Evolutionary conservation across 345 rosid species (phyloP).

Genomic region (Limnanthes douglasii): DNA sequence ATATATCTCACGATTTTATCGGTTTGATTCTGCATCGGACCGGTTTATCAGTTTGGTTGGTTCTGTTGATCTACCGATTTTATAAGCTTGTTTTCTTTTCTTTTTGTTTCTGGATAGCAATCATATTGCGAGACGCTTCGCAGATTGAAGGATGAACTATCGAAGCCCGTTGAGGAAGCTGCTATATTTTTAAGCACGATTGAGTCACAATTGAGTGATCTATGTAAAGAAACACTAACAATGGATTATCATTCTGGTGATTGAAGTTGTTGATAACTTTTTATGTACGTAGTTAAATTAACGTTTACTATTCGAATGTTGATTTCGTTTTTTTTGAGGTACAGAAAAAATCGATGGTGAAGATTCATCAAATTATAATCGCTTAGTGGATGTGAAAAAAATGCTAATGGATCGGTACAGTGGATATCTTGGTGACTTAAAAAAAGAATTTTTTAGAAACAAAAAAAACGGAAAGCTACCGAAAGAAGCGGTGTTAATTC

Average conservation of each 20-base stretch:
- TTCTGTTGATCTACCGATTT: no score
- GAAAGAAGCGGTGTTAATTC: constrained; percentile 29
- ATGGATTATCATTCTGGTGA: constrained; percentile 23
- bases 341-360: constrained; percentile 5
- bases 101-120: no score
- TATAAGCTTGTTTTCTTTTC: no score
- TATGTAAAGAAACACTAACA: constrained; percentile 25
- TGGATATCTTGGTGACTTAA: constrained; percentile 35
- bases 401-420: constrained; percentile 45
- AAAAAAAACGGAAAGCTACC: constrained; percentile 53
- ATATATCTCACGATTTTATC: no score
- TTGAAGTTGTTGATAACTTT: neutral
- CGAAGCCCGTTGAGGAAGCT: constrained; percentile 50
- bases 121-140: constrained; percentile 45
- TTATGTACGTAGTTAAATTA: neutral
- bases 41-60: no score
- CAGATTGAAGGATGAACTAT: constrained; percentile 44
- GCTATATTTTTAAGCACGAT: constrained; percentile 37
- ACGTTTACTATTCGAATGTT: neutral
- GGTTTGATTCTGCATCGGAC: no score
- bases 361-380: constrained; percentile 1
- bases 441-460: constrained; percentile 48
- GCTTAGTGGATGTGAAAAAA: constrained; percentile 30
- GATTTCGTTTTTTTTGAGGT: constrained; percentile 16
- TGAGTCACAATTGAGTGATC: constrained; percentile 40